Evolutionary conservation across 805 yeast species (phyloP).

Genomic region (Metschnikowia dekortorum): DNA sequence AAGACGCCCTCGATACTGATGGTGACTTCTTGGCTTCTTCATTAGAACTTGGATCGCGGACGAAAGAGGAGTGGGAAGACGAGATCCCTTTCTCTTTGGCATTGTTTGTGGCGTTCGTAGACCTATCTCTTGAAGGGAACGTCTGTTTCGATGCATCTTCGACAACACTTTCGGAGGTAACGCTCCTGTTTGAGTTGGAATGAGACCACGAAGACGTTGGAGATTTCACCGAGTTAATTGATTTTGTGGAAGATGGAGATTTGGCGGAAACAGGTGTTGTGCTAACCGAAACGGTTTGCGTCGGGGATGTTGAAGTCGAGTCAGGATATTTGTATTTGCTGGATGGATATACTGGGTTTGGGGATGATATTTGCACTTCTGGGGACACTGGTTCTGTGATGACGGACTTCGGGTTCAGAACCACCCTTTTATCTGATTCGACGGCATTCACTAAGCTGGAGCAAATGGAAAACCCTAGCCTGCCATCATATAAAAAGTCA

Average conservation of each 20-base stretch:
- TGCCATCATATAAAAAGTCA: slow-evolving; percentile 20
- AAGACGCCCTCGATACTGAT: not conserved
- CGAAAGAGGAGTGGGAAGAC: not conserved
- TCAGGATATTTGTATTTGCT: not conserved
- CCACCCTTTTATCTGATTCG: not conserved
- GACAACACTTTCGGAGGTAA: not conserved
- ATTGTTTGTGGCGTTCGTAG: not conserved
- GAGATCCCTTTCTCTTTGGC: not conserved
- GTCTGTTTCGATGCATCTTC: not conserved
- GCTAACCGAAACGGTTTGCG: not conserved
- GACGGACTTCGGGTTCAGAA: not conserved
- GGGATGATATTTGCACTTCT: not conserved
- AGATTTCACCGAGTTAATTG: not conserved
- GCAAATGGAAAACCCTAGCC: slow-evolving; percentile 30
- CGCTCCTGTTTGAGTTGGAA: not conserved
- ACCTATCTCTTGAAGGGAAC: not conserved
- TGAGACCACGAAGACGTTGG: not conserved
- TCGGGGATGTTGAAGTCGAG: not conserved
- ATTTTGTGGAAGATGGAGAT: slow-evolving; percentile 1
- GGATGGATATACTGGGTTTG: not conserved
- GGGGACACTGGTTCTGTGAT: not conserved
- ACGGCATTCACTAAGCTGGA: slow-evolving; percentile 3
- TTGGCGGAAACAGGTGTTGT: slow-evolving; percentile 2
- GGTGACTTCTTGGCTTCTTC: not conserved
- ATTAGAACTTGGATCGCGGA: not conserved